Evolutionary conservation across 2,329 filamentous ascomycete species (phyloP).

Genomic region (Exutisphaerella laricina): DNA sequence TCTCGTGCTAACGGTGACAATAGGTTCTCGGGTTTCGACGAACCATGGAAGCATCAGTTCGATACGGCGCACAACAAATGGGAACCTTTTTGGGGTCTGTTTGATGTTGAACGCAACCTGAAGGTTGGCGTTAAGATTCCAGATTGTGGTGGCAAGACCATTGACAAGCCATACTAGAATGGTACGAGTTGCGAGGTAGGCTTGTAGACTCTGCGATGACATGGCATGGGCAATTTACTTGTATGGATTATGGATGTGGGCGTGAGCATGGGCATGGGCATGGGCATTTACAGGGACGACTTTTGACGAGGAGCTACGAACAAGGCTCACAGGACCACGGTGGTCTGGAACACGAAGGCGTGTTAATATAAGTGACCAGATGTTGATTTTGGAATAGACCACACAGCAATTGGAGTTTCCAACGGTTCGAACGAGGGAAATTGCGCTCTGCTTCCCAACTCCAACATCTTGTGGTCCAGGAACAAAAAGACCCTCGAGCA

Average conservation of each 20-base stretch:
- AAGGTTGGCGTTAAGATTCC: conserved; percentile 82
- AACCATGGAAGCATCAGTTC: conserved; percentile 84
- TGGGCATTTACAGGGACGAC: background rate
- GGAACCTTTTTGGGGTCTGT: conserved; percentile 93
- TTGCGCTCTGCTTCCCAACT: too few relatives aligned
- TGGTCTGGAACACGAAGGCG: too few relatives aligned
- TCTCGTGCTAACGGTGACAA: too few relatives aligned
- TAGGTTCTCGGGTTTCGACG: conserved; percentile 87
- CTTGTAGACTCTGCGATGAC: too few relatives aligned
- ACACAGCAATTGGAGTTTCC: too few relatives aligned
- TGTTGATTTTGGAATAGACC: too few relatives aligned
- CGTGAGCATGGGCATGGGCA: background rate
- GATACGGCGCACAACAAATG: conserved; percentile 62
- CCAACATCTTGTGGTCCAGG: too few relatives aligned
- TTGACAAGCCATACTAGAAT: conserved; percentile 25
- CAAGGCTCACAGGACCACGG: background rate
- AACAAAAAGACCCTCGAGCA: too few relatives aligned
- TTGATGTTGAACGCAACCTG: conserved; percentile 77
- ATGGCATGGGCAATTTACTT: background rate
- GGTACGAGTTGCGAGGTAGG: too few relatives aligned
- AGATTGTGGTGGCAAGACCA: conserved; percentile 72
- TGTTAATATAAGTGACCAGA: too few relatives aligned
- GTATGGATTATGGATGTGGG: background rate
- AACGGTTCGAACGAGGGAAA: too few relatives aligned
- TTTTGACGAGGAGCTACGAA: background rate